Base-by-base conservation (phyloP, 257 asterid species). In the Ehretia macrophylla region DNA sequence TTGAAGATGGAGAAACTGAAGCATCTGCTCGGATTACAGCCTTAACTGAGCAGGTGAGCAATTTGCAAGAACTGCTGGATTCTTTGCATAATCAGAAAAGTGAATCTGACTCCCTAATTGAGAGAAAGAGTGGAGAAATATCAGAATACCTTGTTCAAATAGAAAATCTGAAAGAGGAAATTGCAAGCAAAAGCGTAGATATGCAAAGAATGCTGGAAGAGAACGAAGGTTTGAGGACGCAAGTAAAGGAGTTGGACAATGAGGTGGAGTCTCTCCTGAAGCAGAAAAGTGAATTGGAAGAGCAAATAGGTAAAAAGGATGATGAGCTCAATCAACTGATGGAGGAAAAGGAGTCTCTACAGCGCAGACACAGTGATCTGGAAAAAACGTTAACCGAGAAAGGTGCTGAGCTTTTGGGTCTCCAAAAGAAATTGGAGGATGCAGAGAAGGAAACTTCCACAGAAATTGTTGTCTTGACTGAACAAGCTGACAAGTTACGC, bases 361-460 rank as follows among this genome's bases (percentile, higher is more conserved):
- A 68, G 55, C 46, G 56, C 62, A 79, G 67, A 62, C 56, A 71
- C 21, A 45, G 71, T 32, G 85, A 79, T 60, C 51, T 84, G 64
- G 85, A 82, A 71, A 72, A 55, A 35, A 14, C 59, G 19, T 59
- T 82, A 56, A 38, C 32, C 1, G 79, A 80, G 65, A 81, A 72
- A 77, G 81, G 44, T 1, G 72, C 62, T 14, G 89, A 81, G 77
- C 27, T 81, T 37, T 9, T 48, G 59, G 55, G 64, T 3, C 21
- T 63, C 16, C 82, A 74, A 63, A 76, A 77, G 81, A 81, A 73
- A 65, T 48, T 78, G 67, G 95, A 79, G 72, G 79, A 75, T 46
- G 75, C 69, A 56, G 75, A 76, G 66, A 67, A 64, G 44, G 88
- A 75, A 63, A 53, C 82, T 63, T 78, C 88, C 37, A 17, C 63